phyloP scores from a whole-genome alignment of 108 stramenopile genomes.

The Licmophora abbreviata region DNA sequence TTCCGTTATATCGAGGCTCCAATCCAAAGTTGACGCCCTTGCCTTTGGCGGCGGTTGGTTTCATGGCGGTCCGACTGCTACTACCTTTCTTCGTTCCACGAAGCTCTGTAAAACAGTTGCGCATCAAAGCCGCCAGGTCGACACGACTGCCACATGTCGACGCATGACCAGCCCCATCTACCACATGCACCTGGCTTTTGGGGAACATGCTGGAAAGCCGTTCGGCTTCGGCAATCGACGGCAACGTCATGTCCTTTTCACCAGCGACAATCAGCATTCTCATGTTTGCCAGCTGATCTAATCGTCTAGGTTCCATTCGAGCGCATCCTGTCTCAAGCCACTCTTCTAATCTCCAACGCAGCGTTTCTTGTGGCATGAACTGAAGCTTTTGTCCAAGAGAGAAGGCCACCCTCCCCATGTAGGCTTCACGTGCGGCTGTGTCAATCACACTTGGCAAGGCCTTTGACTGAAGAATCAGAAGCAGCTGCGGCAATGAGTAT shows the following conservation, averaged over 20 bases:
- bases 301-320: conserved; percentile 16
- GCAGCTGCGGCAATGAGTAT: conserved; percentile 45
- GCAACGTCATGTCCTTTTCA: conserved; percentile 68
- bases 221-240: conserved; percentile 66
- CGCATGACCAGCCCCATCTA: conserved; percentile 79
- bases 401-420: conserved; percentile 80
- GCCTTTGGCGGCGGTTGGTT: conserved; percentile 23
- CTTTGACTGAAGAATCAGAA: conserved; percentile 57
- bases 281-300: conserved; percentile 22
- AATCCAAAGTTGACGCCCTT: conserved; percentile 46
- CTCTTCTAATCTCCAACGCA: conserved; percentile 64
- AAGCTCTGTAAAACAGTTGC: conserved; percentile 44
- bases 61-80: conserved; percentile 26
- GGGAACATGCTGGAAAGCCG: conserved; percentile 39
- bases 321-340: conserved; percentile 63
- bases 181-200: conserved; percentile 45
- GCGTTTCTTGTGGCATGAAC: conserved; percentile 67
- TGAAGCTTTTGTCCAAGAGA: conserved; percentile 47
- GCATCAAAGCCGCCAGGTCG: conserved; percentile 54
- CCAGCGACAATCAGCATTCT: conserved; percentile 70
- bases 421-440: conserved; percentile 61
- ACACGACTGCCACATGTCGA: conserved; percentile 71
- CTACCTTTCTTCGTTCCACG: conserved; percentile 5
- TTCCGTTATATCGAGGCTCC: conserved; percentile 61
- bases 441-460: conserved; percentile 76